These are phyloP conservation scores for Nitzschia palea DNA, from an alignment of 108 stramenopile species.

Conservation along the genomic window DNA sequence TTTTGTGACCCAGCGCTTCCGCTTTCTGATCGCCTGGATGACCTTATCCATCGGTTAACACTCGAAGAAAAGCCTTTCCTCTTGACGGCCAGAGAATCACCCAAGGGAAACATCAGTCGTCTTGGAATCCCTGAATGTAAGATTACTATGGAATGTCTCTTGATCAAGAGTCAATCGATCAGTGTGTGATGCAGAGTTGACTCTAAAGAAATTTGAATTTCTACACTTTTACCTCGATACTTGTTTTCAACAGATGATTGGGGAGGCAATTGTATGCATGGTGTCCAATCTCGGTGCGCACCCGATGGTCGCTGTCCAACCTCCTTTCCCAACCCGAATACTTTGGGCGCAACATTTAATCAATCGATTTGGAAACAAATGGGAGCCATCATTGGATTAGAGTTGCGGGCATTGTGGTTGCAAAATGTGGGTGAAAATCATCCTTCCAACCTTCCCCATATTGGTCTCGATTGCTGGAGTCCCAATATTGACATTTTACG, in stretches of 20 bases:
- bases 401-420: slow-evolving; percentile 26
- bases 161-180: too few species aligned
- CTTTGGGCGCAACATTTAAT: slow-evolving; percentile 46
- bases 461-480: slow-evolving; percentile 46
- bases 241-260: slow-evolving; percentile 10
- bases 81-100: slow-evolving; percentile 14
- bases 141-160: too few species aligned
- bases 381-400: slow-evolving; percentile 41
- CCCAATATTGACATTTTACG: slow-evolving; percentile 60
- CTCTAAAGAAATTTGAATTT: too few species aligned
- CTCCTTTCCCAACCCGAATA: slow-evolving; percentile 40
- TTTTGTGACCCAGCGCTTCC: slow-evolving; percentile 34
- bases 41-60: slow-evolving; percentile 12
- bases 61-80: slow-evolving; percentile 20
- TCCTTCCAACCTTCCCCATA: not conserved
- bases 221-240: too few species aligned
- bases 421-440: slow-evolving; percentile 16
- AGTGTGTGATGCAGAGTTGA: too few species aligned
- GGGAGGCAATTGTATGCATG: slow-evolving; percentile 24
- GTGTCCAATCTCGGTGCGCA: slow-evolving; percentile 15
- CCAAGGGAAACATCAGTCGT: slow-evolving; percentile 19
- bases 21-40: slow-evolving; percentile 27
- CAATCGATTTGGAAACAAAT: slow-evolving; percentile 39
- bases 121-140: slow-evolving; percentile 17
- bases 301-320: slow-evolving; percentile 23